Base-by-base conservation (phyloP, 1,139 yeast species). In the Protomyces inundatus region DNA sequence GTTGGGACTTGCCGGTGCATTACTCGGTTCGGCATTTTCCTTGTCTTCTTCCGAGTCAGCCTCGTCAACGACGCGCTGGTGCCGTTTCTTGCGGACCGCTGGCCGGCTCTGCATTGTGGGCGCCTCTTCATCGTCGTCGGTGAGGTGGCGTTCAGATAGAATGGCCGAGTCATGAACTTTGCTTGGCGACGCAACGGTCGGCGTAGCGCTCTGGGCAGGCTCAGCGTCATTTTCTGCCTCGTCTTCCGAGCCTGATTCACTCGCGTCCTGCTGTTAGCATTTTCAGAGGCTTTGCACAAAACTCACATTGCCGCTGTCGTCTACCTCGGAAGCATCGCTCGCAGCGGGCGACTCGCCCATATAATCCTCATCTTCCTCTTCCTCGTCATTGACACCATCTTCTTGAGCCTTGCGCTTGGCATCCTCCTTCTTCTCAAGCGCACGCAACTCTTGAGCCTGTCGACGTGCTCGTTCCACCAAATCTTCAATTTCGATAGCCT, bases 391-490 rank as follows among this genome's bases (percentile, higher is more conserved):
- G 69, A 79, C 81, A 33, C 65, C 68, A n/a, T 59, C 67, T 23
- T 57, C 68, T 32, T 55, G 54, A 14, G 56, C 66, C 14, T 55
- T 51, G 14, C 37, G 23, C 50, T 64, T 60, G 14, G 34, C 59
- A 39, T 60, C 66, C 61, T 65, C 85, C 77, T 39, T 82, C 78
- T 60, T 77, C 78, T 70, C 83, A 75, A 39, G 77, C 82, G 66
- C 55, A 42, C 75, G 66, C 32, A 74, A 55, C 40, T 70, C 71
- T 52, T 70, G 76, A 6, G 75, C 78, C 42, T 69, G 67, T 12
- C 71, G 67, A 40, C 73, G 69, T 71, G 87, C 91, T 65, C 82
- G 79, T 68, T 86, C 90, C 68, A 86, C 77, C 55, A 86, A 76
- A n/a, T 76, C 74, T 66, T 80, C 84, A 2, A 80, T 78, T 45